Conservation (phyloP, 805 yeast genomes). For the baker's yeast (Saccharomyces cerevisiae) region DNA sequence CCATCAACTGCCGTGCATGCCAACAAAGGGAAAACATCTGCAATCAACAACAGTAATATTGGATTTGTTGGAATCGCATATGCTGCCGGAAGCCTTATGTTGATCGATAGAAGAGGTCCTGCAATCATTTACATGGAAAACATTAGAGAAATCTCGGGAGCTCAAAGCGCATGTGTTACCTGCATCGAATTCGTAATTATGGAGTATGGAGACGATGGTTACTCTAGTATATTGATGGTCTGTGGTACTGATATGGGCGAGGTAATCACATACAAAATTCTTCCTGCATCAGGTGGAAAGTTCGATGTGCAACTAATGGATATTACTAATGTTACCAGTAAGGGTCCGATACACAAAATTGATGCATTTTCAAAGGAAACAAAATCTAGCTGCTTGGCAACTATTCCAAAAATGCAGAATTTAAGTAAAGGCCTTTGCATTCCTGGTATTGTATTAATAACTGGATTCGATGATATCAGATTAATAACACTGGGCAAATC, state of each 20-base stretch:
- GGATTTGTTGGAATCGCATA: constrained; percentile 81
- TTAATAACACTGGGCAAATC: constrained; percentile 11
- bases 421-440: constrained; percentile 52
- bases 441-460: constrained; percentile 50
- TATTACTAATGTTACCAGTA: constrained; percentile 39
- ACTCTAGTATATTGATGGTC: constrained; percentile 55
- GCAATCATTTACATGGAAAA: constrained; percentile 45
- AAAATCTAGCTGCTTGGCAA: constrained; percentile 61
- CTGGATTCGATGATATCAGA: constrained; percentile 47
- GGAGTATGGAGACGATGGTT: constrained; percentile 54
- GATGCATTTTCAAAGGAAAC: constrained; percentile 49
- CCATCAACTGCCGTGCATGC: constrained; percentile 43
- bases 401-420: constrained; percentile 43
- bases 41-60: constrained; percentile 56
- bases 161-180: constrained; percentile 37
- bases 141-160: constrained; percentile 16
- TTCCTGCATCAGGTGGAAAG: constrained; percentile 53
- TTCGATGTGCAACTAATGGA: constrained; percentile 48
- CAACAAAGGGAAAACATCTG: constrained; percentile 44
- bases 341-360: constrained; percentile 41
- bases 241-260: constrained; percentile 75
- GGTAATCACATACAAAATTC: constrained; percentile 49
- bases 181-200: constrained; percentile 64
- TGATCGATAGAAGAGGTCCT: constrained; percentile 73
- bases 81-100: constrained; percentile 57